These are phyloP conservation scores for Lasiodiplodia hormozganensis DNA, from an alignment of 2,329 filamentous ascomycete species.

Conservation along the genomic window DNA sequence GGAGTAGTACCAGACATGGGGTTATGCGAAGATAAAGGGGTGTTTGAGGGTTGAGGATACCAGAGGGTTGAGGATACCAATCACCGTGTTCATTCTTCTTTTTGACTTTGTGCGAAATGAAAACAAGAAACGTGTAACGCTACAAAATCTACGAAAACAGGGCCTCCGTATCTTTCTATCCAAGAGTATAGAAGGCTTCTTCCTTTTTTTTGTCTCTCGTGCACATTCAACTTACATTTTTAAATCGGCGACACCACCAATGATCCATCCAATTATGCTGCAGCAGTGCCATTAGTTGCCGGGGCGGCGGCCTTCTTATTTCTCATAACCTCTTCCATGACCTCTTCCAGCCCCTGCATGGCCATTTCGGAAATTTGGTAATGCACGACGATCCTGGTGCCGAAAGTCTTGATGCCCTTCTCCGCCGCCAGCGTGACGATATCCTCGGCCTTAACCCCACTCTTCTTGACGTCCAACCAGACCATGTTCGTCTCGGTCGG, in stretches of 20 bases:
- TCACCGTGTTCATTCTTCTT: background rate
- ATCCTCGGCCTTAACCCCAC: constrained; percentile 60
- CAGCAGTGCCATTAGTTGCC: background rate
- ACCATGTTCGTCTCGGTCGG: constrained; percentile 92
- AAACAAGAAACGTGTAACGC: background rate
- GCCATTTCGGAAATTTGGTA: constrained; percentile 75
- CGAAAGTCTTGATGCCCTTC: constrained; percentile 63
- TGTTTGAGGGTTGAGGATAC: background rate
- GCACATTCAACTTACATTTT: background rate
- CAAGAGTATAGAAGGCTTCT: background rate
- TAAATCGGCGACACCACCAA: background rate
- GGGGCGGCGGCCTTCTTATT: background rate
- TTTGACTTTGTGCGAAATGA: background rate
- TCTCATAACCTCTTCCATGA: constrained; percentile 21
- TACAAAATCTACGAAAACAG: background rate
- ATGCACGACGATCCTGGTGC: constrained; percentile 70
- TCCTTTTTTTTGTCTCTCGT: background rate
- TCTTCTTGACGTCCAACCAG: constrained; percentile 76
- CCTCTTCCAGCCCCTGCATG: constrained; percentile 46
- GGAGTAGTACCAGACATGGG: background rate
- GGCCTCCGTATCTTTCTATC: background rate
- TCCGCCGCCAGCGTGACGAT: constrained; percentile 63
- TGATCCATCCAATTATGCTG: background rate
- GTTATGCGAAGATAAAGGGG: no score
- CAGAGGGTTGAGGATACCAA: no score